phyloP scores from a whole-genome alignment of 352 stramenopile species.

The Pythium myriotylum region DNA sequence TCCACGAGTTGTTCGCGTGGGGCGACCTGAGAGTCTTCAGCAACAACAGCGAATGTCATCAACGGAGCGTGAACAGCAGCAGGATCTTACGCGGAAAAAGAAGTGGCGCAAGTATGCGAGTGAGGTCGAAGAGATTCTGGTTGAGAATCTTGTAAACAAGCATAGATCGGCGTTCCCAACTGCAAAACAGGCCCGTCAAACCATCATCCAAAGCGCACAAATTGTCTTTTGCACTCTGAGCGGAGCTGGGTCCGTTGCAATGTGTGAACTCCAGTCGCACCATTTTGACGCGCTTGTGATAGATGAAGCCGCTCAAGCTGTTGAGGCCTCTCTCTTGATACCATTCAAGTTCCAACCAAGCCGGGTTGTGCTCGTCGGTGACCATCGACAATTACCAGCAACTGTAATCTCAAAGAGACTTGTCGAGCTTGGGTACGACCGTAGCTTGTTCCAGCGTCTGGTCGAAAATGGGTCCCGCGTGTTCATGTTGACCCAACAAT shows the following conservation, averaged over 20 bases:
- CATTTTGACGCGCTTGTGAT: conserved; percentile 97
- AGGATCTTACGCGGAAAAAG: conserved; percentile 53
- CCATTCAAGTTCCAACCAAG: conserved; percentile 92
- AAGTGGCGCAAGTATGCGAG: conserved; percentile 77
- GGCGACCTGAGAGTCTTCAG: conserved; percentile 56
- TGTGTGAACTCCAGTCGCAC: conserved; percentile 87
- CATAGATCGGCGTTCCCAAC: conserved; percentile 61
- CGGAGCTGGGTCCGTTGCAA: conserved; percentile 68
- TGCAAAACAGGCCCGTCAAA: conserved; percentile 57
- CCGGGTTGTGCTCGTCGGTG: conserved; percentile 86
- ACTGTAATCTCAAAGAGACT: conserved; percentile 95
- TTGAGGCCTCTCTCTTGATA: conserved; percentile 97
- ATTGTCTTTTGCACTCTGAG: conserved; percentile 88
- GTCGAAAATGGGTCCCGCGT: conserved; percentile 80
- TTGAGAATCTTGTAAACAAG: conserved; percentile 69
- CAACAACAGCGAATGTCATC: conserved; percentile 34
- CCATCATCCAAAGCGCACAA: conserved; percentile 74
- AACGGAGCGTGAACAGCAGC: conserved; percentile 15
- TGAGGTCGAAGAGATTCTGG: conserved; percentile 70
- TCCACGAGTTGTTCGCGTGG: conserved; percentile 73
- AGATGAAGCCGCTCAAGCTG: conserved; percentile 96
- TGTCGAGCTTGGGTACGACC: conserved; percentile 85
- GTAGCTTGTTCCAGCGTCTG: conserved; percentile 97
- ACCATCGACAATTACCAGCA: conserved; percentile 97
- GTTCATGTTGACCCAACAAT: conserved; percentile 95